A percentile compares a stretch with the other conserved stretches of the same genome.
These are phyloP conservation scores for Schizochytrium sp. DNA, from an alignment of 108 stramenopile genomes.

Conservation along the genomic window DNA sequence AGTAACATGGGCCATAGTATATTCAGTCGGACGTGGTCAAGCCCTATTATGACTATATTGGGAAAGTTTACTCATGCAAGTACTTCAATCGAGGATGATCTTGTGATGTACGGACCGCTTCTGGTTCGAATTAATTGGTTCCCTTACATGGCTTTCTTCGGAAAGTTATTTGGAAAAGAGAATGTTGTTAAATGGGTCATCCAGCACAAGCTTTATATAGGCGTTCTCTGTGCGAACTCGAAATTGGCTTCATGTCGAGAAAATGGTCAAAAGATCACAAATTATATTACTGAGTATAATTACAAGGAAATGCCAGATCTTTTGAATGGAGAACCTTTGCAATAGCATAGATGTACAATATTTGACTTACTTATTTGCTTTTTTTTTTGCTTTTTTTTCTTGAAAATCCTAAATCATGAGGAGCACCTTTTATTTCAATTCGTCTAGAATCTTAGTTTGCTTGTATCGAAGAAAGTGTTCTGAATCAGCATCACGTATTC, in stretches of 20 bases:
- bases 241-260: not conserved
- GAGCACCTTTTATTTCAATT: too few species aligned
- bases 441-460: too few species aligned
- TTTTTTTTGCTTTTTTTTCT: too few species aligned
- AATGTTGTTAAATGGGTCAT: not conserved
- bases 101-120: not conserved
- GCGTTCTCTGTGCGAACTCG: not conserved
- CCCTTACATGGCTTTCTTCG: not conserved
- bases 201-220: not conserved
- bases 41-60: conserved; percentile 1
- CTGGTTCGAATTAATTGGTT: not conserved
- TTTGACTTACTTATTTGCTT: too few species aligned
- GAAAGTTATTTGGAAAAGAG: not conserved
- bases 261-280: not conserved
- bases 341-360: not conserved
- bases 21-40: not conserved
- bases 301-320: not conserved
- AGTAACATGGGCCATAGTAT: not conserved
- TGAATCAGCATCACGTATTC: too few species aligned
- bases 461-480: too few species aligned
- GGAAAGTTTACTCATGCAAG: conserved; percentile 28
- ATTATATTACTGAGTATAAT: not conserved
- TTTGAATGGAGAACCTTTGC: not conserved
- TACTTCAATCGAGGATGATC: not conserved
- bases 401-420: too few species aligned